These are phyloP conservation scores for Mortierella sp. DNA, from an alignment of 371 early-diverging fungal species.

Conservation along the genomic window DNA sequence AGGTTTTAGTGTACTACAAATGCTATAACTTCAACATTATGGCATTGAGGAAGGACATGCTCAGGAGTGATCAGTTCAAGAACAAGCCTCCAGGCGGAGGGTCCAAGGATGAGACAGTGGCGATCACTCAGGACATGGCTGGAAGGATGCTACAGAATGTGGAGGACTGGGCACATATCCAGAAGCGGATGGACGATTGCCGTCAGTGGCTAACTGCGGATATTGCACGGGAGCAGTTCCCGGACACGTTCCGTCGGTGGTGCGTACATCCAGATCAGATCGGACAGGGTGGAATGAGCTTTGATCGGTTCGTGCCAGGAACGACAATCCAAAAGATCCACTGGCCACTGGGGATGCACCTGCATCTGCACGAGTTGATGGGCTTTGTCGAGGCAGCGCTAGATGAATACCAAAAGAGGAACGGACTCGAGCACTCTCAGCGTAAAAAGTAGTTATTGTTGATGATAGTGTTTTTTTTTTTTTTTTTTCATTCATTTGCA, in stretches of 20 bases:
- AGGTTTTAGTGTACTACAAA: slow-evolving; percentile 46
- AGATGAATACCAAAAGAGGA: slow-evolving; percentile 31
- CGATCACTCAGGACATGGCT: slow-evolving; percentile 26
- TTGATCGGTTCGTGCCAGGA: slow-evolving; percentile 24
- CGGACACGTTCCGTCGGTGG: slow-evolving; percentile 40
- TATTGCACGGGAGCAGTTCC: slow-evolving; percentile 35
- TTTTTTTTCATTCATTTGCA: not conserved
- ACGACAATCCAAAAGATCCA: slow-evolving; percentile 31
- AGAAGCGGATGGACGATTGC: slow-evolving; percentile 45
- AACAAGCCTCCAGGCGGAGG: not conserved
- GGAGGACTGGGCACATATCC: slow-evolving; percentile 48
- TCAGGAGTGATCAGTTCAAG: slow-evolving; percentile 42
- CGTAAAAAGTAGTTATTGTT: not conserved
- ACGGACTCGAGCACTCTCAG: slow-evolving; percentile 10
- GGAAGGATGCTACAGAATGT: slow-evolving; percentile 37
- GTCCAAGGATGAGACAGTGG: slow-evolving; percentile 18
- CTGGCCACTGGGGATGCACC: slow-evolving; percentile 42
- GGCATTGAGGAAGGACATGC: slow-evolving; percentile 36
- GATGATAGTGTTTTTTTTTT: not conserved
- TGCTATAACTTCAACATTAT: slow-evolving; percentile 33
- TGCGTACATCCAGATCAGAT: slow-evolving; percentile 45
- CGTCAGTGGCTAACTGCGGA: slow-evolving; percentile 34
- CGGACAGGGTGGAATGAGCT: slow-evolving; percentile 12
- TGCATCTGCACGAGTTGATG: slow-evolving; percentile 41
- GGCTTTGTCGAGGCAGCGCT: slow-evolving; percentile 33